A percentile compares a stretch with the other conserved stretches of the same genome.
These are phyloP conservation scores for Pythium chondricola DNA, from an alignment of 352 stramenopile species.

Conservation along the genomic window DNA sequence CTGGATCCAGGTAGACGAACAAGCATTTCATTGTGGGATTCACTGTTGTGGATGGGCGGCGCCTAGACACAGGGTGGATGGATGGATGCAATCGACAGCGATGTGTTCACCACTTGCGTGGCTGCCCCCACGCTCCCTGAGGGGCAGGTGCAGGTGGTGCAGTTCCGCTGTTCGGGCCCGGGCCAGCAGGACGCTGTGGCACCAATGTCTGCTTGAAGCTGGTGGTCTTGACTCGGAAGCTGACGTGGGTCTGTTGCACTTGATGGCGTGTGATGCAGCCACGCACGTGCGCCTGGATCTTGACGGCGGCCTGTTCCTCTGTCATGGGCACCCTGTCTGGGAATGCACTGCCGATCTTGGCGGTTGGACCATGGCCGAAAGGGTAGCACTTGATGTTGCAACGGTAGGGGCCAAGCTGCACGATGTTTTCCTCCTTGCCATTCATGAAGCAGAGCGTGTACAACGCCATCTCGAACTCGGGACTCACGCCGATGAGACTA, in stretches of 20 bases:
- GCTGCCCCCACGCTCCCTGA: conserved; percentile 49
- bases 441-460: conserved; percentile 95
- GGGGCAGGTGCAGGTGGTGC: conserved; percentile 8
- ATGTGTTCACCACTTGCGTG: conserved; percentile 48
- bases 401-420: conserved; percentile 80
- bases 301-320: conserved; percentile 61
- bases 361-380: conserved; percentile 63
- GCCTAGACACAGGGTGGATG: not conserved
- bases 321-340: conserved; percentile 67
- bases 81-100: not conserved
- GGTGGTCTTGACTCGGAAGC: no score
- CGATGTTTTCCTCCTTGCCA: conserved; percentile 81
- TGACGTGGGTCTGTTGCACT: no score
- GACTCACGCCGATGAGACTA: conserved; percentile 91
- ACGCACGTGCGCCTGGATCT: conserved; percentile 67
- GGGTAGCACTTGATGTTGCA: conserved; percentile 89
- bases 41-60: no score
- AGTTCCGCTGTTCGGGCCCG: conserved; percentile 1
- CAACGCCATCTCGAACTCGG: conserved; percentile 96
- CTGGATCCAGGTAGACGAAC: no score
- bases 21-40: no score
- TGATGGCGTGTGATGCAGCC: conserved; percentile 29
- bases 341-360: conserved; percentile 81
- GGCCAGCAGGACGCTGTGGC: no score
- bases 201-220: not conserved